Evolutionary conservation across 257 asterid species (phyloP).

Genomic region (Solanum tacnaense): DNA sequence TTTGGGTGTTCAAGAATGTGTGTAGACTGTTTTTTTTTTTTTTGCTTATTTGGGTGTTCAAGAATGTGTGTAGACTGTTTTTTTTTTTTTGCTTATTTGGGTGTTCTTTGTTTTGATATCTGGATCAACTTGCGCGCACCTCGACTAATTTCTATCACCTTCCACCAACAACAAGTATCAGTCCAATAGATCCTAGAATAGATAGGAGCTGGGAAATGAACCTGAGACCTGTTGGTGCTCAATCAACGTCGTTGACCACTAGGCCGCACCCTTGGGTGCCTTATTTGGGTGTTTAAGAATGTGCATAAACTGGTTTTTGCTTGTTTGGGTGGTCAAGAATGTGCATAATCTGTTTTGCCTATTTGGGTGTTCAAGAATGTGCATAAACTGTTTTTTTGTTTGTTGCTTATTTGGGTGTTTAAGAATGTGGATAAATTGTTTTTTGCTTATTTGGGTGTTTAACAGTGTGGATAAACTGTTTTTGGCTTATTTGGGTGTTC

Average conservation of each 20-base stretch:
- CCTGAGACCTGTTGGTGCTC: not conserved
- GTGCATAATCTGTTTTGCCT: not conserved
- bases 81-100: not conserved
- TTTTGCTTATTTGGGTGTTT: not conserved
- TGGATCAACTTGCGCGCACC: not conserved
- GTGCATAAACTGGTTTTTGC: not conserved
- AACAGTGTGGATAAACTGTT: not conserved
- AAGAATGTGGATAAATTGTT: not conserved
- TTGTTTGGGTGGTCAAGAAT: not conserved
- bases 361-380: not conserved
- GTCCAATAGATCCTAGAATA: not conserved
- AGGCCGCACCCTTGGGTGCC: not conserved
- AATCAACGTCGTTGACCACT: not conserved
- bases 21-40: conserved; percentile 16
- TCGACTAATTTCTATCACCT: no score
- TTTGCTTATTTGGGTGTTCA: not conserved
- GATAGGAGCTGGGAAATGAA: not conserved
- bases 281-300: not conserved
- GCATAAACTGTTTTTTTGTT: not conserved
- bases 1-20: not conserved
- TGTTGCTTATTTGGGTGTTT: not conserved
- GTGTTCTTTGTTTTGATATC: not conserved
- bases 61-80: conserved; percentile 17
- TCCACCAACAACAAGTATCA: not conserved
- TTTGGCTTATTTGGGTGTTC: not conserved